These are phyloP conservation scores for Coemansia pectinata DNA, from an alignment of 192 early-diverging fungal species.

Conservation along the genomic window DNA sequence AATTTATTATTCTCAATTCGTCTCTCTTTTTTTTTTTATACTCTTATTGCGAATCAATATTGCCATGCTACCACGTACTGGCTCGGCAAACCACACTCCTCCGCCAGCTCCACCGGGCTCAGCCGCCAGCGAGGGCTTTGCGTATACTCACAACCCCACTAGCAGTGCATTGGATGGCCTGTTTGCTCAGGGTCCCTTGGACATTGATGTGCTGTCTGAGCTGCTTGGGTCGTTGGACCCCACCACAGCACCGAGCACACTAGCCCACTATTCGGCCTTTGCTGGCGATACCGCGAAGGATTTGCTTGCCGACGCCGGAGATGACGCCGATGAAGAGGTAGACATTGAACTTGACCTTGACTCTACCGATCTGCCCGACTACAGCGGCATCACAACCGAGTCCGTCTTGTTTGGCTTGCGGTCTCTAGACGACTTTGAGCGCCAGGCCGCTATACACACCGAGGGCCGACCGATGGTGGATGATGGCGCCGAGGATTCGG, in stretches of 20 bases:
- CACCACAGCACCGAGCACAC: neutral
- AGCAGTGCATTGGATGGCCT: neutral
- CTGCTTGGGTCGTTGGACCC: conserved; percentile 18
- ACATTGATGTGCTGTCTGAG: conserved; percentile 17
- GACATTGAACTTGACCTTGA: neutral
- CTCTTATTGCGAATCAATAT: neutral
- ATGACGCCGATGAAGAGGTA: neutral
- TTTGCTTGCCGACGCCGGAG: neutral
- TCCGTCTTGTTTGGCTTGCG: conserved; percentile 33
- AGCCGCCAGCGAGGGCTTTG: conserved; percentile 1
- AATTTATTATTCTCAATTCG: neutral
- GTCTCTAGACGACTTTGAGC: conserved; percentile 49
- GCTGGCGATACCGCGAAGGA: neutral
- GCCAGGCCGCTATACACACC: conserved; percentile 22
- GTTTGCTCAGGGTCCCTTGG: conserved; percentile 9
- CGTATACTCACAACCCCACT: neutral
- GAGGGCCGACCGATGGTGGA: neutral
- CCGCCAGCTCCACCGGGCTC: conserved; percentile 16
- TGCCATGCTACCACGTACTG: conserved; percentile 2
- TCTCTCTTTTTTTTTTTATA: neutral
- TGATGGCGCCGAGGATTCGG: neutral
- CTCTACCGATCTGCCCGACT: neutral
- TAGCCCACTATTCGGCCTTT: neutral
- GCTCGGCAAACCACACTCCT: neutral
- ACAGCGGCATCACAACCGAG: conserved; percentile 28